Conservation (phyloP, 192 early-diverging fungal genomes). For the Coemansia sp. region DNA sequence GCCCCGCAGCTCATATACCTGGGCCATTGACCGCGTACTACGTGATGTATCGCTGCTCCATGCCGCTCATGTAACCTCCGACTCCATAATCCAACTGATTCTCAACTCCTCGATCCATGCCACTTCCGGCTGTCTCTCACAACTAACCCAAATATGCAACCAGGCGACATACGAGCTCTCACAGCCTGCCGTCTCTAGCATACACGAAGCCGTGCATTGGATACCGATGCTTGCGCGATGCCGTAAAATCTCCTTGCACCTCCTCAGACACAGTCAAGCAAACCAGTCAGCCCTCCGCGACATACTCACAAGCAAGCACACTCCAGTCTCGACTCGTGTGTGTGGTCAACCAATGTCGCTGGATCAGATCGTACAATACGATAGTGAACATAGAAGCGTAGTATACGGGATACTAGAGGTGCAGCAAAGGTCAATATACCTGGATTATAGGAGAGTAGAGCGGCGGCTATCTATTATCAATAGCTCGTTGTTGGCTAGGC, state of each 20-base stretch:
- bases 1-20: not conserved
- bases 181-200: not conserved
- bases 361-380: not conserved
- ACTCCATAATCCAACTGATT: not conserved
- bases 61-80: not conserved
- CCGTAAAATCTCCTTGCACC: conserved; percentile 1
- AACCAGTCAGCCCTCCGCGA: not conserved
- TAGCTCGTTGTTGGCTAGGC: not conserved
- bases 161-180: conserved; percentile 7
- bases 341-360: not conserved
- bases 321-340: not conserved
- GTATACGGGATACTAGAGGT: not conserved
- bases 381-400: not conserved
- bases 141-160: not conserved
- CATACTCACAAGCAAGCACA: not conserved
- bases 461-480: not conserved
- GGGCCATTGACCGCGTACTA: not conserved
- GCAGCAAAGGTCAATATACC: not conserved
- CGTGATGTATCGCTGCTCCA: not conserved
- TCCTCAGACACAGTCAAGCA: not conserved
- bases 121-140: not conserved
- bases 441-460: not conserved
- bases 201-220: not conserved
- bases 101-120: not conserved
- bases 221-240: conserved; percentile 6